Evolutionary conservation across 768 basidiomycete species (phyloP).

Genomic region (Boletus sp.): DNA sequence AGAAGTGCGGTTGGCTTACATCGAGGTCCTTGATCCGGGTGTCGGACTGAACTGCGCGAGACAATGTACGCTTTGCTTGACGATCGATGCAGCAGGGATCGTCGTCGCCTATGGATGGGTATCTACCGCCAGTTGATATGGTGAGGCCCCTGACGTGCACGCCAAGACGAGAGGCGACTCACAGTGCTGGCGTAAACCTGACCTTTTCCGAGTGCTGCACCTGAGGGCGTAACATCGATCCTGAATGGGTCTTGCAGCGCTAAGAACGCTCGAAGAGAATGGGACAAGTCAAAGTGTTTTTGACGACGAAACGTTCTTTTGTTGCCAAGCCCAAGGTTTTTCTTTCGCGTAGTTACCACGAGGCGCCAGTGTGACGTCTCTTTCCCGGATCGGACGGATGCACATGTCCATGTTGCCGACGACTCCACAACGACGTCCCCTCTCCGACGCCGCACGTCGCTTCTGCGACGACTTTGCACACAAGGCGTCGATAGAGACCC

Average conservation of each 20-base stretch:
- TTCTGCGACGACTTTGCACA: slow-evolving; percentile 54
- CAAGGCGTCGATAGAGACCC: slow-evolving; percentile 38
- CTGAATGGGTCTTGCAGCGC: neutral
- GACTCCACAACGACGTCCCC: slow-evolving; percentile 17
- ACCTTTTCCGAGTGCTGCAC: neutral
- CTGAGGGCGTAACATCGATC: slow-evolving; percentile 1
- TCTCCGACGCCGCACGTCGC: slow-evolving; percentile 42
- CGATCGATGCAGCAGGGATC: slow-evolving; percentile 35
- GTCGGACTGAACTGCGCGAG: slow-evolving; percentile 49
- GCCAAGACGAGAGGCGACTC: neutral
- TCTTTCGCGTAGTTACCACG: neutral
- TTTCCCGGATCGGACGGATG: neutral
- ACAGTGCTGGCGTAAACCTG: slow-evolving; percentile 6
- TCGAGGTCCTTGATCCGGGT: slow-evolving; percentile 60
- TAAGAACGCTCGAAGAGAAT: neutral
- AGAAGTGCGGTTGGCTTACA: slow-evolving; percentile 28
- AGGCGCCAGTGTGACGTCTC: neutral
- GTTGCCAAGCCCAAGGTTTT: neutral
- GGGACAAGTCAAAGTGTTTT: neutral
- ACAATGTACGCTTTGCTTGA: slow-evolving; percentile 43
- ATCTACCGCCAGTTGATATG: neutral
- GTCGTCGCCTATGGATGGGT: slow-evolving; percentile 8
- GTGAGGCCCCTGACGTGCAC: slow-evolving; percentile 13
- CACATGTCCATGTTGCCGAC: no score
- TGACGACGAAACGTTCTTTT: neutral